Evolutionary conservation across 768 basidiomycete species (phyloP), one percentile per base, ranked within the genome.

Genomic region (Coprinellus micaceus): DNA sequence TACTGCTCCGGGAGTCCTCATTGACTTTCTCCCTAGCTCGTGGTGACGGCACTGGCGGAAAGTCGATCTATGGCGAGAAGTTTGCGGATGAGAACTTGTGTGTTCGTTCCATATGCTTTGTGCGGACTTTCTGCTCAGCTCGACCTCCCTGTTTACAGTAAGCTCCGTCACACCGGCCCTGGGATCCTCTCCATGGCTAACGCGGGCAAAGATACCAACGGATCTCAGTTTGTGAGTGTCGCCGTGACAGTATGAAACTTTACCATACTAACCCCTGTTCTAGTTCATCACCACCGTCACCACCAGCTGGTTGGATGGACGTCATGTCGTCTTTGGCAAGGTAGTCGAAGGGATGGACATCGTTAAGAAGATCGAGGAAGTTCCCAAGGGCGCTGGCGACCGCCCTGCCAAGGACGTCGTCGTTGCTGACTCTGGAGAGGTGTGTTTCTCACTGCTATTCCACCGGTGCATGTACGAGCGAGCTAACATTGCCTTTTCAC

Each of bases 11-110:
- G n/a, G n/a, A n/a, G n/a, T n/a, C n/a, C n/a, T n/a, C n/a, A n/a
- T n/a, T n/a, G n/a, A n/a, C n/a, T 21, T 10, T 15, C 30, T 22
- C 13, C 6, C 22, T 55, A 92, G 90, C 91, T 54, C 79, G 79
- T 37, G 89, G 90, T 54, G 91, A 95, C 60, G 93, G 93, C 60
- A 93, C 92, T 63, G 92, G 92, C 61, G 92, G 92, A 71, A 93
- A 94, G 87, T 92, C 93, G 30, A 95, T 96, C 74, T 95, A 94
- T 65, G 94, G 94, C 46, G 84, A 87, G 63, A 80, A 79, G 67
- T 99, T 99, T 73, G 80, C 87, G 53, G 96, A 98, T 63, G 97
- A 98, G 78, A 98, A 98, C 81, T 94, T 94, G 91, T 92, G 62
- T 69, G 85, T 66, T 26, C 40, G 15, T 24, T 13, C 15, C 2